These are phyloP conservation scores for Penicillium palitans DNA, from an alignment of 2,329 filamentous ascomycete genomes.

Conservation along the genomic window DNA sequence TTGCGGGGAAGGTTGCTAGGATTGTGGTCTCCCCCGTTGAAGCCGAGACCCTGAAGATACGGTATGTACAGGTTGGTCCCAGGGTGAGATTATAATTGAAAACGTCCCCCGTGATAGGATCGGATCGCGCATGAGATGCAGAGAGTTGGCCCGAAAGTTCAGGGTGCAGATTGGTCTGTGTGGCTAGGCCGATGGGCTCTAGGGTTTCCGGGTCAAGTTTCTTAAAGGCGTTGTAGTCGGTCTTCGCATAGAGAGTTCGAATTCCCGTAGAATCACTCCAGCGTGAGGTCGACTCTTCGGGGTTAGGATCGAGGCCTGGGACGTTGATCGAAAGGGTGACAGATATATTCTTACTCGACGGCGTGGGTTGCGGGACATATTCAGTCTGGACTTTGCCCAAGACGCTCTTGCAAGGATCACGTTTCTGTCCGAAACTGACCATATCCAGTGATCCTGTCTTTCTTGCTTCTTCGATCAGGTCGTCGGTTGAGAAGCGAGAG, in stretches of 20 bases:
- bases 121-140: conserved; percentile 69
- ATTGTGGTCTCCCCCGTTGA: conserved; percentile 66
- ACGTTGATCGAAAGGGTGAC: conserved; percentile 67
- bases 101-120: conserved; percentile 70
- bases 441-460: conserved; percentile 58
- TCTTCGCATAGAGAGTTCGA: conserved; percentile 59
- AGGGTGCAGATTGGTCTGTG: conserved; percentile 65
- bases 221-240: conserved; percentile 59
- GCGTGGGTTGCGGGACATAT: conserved; percentile 49
- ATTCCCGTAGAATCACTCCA: conserved; percentile 38
- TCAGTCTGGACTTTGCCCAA: conserved; percentile 62
- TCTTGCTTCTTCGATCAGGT: conserved; percentile 61
- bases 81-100: conserved; percentile 81
- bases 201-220: conserved; percentile 69
- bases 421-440: conserved; percentile 68
- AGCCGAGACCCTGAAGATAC: conserved; percentile 66
- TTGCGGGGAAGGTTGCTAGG: conserved; percentile 63
- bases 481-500: conserved; percentile 67
- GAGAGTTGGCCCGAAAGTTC: conserved; percentile 66
- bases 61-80: conserved; percentile 60
- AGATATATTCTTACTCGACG: conserved; percentile 61
- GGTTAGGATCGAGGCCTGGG: conserved; percentile 52
- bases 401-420: conserved; percentile 71
- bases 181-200: conserved; percentile 66
- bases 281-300: conserved; percentile 24